phyloP scores from a whole-genome alignment of 1,284 basidiomycete species.

The Rhodotorula sp. region DNA sequence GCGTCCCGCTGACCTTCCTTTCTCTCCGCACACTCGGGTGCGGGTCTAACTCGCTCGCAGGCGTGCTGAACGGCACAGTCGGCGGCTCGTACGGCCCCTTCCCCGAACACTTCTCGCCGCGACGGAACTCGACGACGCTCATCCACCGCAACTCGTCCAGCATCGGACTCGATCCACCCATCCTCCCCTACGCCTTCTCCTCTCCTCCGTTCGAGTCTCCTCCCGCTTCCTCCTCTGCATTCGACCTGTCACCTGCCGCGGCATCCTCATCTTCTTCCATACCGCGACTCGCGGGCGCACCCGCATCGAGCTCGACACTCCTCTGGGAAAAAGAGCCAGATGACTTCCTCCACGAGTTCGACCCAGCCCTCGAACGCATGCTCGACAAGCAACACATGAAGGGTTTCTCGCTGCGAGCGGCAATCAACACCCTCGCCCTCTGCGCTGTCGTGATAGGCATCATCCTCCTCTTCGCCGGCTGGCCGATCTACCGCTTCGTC shows the following conservation, averaged over 20 bases:
- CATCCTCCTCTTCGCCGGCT: slow-evolving; percentile 41
- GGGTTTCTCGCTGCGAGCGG: slow-evolving; percentile 16
- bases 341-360: slow-evolving; percentile 33
- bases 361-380: slow-evolving; percentile 29
- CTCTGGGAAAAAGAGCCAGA: slow-evolving; percentile 26
- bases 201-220: not conserved
- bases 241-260: slow-evolving; percentile 6
- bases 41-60: not conserved
- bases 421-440: slow-evolving; percentile 31
- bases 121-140: not conserved
- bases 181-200: slow-evolving; percentile 11
- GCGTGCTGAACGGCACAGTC: slow-evolving; percentile 15
- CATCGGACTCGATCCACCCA: slow-evolving; percentile 20
- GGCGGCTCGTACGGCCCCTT: slow-evolving; percentile 1
- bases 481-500: slow-evolving; percentile 34
- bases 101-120: not conserved
- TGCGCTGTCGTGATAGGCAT: slow-evolving; percentile 35
- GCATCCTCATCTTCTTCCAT: slow-evolving; percentile 4
- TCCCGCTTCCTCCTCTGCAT: slow-evolving; percentile 11
- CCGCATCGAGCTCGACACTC: not conserved
- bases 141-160: slow-evolving; percentile 14
- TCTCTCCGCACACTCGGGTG: too few relatives aligned
- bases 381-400: slow-evolving; percentile 29
- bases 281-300: slow-evolving; percentile 1
- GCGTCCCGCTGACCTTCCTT: not conserved